These are phyloP conservation scores for Mortierella sp. DNA, from an alignment of 371 early-diverging fungal species.

Conservation along the genomic window DNA sequence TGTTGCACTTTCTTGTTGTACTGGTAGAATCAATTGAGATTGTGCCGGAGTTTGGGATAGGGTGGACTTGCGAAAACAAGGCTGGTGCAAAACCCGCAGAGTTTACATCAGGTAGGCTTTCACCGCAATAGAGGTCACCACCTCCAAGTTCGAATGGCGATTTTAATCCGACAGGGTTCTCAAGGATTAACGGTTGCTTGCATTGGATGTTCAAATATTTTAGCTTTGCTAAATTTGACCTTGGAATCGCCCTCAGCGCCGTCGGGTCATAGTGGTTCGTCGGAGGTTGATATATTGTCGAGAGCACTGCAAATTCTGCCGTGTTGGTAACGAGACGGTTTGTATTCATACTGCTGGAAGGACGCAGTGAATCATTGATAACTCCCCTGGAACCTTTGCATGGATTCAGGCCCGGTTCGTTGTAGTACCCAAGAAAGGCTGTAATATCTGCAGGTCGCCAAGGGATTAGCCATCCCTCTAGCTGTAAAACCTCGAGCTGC, in stretches of 20 bases:
- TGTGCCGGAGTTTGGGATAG: not conserved
- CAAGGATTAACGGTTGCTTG: not conserved
- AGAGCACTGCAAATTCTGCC: not conserved
- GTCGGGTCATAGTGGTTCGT: not conserved
- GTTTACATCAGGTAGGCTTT: not conserved
- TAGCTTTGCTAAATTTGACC: not conserved
- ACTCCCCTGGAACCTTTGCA: not conserved
- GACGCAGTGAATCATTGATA: too few relatives aligned
- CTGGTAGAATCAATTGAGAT: not conserved
- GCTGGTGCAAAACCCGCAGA: not conserved
- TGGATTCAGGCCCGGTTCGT: not conserved
- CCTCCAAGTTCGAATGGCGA: not conserved
- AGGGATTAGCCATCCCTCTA: constrained; percentile 27
- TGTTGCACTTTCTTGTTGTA: not conserved
- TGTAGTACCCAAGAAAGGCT: constrained; percentile 7
- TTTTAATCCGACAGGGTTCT: not conserved
- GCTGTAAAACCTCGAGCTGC: constrained; percentile 16
- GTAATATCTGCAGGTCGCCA: constrained; percentile 23
- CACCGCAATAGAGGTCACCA: not conserved
- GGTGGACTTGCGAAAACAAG: not conserved
- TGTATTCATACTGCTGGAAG: not conserved
- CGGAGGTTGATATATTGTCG: not conserved
- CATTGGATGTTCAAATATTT: not conserved
- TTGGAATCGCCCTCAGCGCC: not conserved
- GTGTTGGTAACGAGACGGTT: not conserved